phyloP scores from a whole-genome alignment of 768 basidiomycete genomes.

The Pisolithus tinctorius region DNA sequence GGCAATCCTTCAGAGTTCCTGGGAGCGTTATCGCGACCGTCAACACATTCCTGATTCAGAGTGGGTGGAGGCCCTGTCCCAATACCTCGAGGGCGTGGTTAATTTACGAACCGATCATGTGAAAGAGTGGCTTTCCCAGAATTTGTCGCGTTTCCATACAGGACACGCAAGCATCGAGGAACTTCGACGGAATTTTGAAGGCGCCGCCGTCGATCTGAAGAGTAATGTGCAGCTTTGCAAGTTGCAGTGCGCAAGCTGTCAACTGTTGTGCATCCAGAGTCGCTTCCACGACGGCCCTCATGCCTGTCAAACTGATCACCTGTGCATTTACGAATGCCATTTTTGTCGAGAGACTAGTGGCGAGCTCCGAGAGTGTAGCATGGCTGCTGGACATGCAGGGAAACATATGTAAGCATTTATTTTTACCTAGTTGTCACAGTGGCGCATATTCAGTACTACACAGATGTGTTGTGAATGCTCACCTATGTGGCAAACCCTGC shows the following conservation, averaged over 20 bases:
- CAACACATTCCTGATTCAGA: slow-evolving; percentile 25
- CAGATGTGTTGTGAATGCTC: slow-evolving; percentile 42
- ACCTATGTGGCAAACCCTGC: slow-evolving; percentile 30
- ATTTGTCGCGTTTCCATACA: slow-evolving; percentile 37
- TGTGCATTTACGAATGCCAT: slow-evolving; percentile 34
- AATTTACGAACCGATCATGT: slow-evolving; percentile 38
- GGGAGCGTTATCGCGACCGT: slow-evolving; percentile 23
- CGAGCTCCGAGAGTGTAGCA: slow-evolving; percentile 30
- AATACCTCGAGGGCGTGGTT: slow-evolving; percentile 30
- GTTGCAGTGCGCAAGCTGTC: slow-evolving; percentile 37
- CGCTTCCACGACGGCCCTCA: slow-evolving; percentile 39
- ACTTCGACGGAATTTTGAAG: slow-evolving; percentile 35
- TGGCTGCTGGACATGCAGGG: slow-evolving; percentile 43
- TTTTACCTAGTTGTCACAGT: too few relatives aligned
- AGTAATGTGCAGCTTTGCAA: slow-evolving; percentile 40
- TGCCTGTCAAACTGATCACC: slow-evolving; percentile 40
- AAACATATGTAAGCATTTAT: slow-evolving; percentile 37
- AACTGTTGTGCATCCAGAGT: slow-evolving; percentile 37
- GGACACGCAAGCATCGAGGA: slow-evolving; percentile 37
- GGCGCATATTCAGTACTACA: not conserved
- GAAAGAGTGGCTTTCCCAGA: slow-evolving; percentile 38
- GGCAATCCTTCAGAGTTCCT: slow-evolving; percentile 16
- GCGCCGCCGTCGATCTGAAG: slow-evolving; percentile 34
- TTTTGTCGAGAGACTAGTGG: slow-evolving; percentile 30
- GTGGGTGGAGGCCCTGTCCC: slow-evolving; percentile 31